These are phyloP conservation scores for Trichoderma polysporum DNA, from an alignment of 2,329 filamentous ascomycete genomes.

Conservation along the genomic window DNA sequence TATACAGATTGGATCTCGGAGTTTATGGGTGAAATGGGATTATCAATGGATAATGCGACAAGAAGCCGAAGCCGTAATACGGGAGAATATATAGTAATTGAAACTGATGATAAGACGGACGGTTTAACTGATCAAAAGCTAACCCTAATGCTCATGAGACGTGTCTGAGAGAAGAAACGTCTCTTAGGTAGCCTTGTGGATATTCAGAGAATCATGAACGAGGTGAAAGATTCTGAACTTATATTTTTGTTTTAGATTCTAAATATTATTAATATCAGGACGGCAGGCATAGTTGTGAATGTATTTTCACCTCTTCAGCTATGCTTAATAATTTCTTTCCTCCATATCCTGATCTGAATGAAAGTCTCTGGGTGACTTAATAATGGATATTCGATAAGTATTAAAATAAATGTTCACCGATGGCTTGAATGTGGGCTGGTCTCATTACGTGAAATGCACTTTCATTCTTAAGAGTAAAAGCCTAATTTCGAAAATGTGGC, in stretches of 20 bases:
- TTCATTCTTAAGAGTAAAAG: too few relatives aligned
- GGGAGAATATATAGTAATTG: neutral
- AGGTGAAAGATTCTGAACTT: neutral
- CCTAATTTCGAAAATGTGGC: too few relatives aligned
- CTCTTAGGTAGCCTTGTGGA: neutral
- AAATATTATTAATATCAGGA: neutral
- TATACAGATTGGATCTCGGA: constrained; percentile 15
- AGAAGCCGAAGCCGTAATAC: neutral
- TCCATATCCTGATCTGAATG: neutral
- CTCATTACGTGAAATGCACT: too few relatives aligned
- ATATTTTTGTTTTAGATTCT: neutral
- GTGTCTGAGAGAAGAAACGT: neutral
- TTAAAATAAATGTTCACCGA: neutral
- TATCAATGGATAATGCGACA: neutral
- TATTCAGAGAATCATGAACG: neutral
- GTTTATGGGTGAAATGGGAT: constrained; percentile 6
- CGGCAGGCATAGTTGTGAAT: neutral
- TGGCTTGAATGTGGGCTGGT: too few relatives aligned
- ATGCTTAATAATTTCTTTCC: neutral
- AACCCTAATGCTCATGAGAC: neutral
- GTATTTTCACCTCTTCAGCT: neutral
- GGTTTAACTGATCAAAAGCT: neutral
- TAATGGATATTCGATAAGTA: too few relatives aligned
- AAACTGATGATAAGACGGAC: neutral
- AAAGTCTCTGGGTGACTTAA: neutral